A percentile compares a stretch with the other conserved stretches of the same genome.
These are phyloP conservation scores for Parastagonospora nodorum DNA, from an alignment of 2,329 filamentous ascomycete genomes.

Conservation along the genomic window DNA sequence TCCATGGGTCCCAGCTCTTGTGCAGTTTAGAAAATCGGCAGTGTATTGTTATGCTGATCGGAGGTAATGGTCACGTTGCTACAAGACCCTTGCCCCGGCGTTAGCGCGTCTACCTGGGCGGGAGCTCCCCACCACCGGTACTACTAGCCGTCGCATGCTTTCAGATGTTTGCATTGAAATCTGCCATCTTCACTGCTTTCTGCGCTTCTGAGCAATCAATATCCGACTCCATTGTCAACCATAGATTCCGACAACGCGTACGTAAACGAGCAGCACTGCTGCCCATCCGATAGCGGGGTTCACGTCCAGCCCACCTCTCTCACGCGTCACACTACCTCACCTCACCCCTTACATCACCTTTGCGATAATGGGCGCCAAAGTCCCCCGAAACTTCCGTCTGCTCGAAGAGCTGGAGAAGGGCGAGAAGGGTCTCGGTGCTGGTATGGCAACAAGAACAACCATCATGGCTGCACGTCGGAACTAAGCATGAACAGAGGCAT, in stretches of 20 bases:
- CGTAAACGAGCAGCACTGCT: constrained; percentile 3
- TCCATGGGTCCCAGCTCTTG: constrained; percentile 9
- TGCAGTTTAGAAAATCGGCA: neutral
- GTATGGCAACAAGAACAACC: constrained; percentile 51
- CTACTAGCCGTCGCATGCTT: neutral
- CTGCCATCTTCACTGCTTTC: neutral
- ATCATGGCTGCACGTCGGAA: constrained; percentile 5
- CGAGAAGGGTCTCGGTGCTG: constrained; percentile 93
- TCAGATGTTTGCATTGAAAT: constrained; percentile 6
- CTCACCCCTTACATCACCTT: constrained; percentile 8
- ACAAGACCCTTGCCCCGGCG: constrained; percentile 16
- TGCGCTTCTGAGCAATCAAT: constrained; percentile 3
- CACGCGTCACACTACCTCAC: constrained; percentile 20
- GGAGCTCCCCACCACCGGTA: constrained; percentile 3
- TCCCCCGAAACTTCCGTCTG: constrained; percentile 94
- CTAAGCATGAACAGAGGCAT: constrained; percentile 70
- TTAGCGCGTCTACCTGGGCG: constrained; percentile 10
- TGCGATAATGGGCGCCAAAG: constrained; percentile 67
- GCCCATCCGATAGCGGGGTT: constrained; percentile 36
- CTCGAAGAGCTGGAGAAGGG: constrained; percentile 98
- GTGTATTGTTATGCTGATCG: too few relatives aligned
- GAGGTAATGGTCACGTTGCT: neutral
- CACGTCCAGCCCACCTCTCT: constrained; percentile 34
- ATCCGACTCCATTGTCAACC: neutral
- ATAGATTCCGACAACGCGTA: constrained; percentile 1